phyloP scores from a whole-genome alignment of 2,329 filamentous ascomycete species.

The Cladosporium velox region DNA sequence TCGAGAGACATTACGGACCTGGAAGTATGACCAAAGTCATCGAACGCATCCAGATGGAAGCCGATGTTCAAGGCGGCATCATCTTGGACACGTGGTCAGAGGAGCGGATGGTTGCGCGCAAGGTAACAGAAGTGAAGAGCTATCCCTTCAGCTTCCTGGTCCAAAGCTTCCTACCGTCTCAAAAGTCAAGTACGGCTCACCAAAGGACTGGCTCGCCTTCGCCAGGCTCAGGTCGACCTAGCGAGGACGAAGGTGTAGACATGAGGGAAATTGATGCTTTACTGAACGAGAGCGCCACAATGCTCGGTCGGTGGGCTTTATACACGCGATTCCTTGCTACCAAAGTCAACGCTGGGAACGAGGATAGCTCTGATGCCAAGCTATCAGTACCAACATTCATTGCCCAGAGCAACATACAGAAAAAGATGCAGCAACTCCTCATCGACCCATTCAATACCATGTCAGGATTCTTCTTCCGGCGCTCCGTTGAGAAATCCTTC shows the following conservation, averaged over 20 bases:
- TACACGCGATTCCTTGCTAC: conserved; percentile 86
- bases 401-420: conserved; percentile 73
- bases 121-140: conserved; percentile 91
- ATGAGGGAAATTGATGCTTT: conserved; percentile 94
- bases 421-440: conserved; percentile 75
- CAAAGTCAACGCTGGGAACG: conserved; percentile 61
- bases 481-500: conserved; percentile 96
- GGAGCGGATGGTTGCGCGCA: conserved; percentile 79
- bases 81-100: conserved; percentile 95
- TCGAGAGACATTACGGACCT: conserved; percentile 89
- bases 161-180: conserved; percentile 81
- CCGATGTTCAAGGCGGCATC: conserved; percentile 93
- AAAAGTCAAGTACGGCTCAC: conserved; percentile 60
- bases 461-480: conserved; percentile 94
- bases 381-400: conserved; percentile 73
- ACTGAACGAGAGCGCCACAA: conserved; percentile 83
- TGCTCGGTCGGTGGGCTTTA: conserved; percentile 90
- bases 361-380: conserved; percentile 33
- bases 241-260: conserved; percentile 89
- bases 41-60: conserved; percentile 88
- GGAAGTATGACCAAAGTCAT: conserved; percentile 96
- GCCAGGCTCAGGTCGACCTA: conserved; percentile 57
- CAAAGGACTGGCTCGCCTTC: conserved; percentile 74
- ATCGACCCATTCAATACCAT: conserved; percentile 83
- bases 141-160: conserved; percentile 97